Percentiles rank a stretch among this genome's conserved stretches.
Evolutionary conservation across 129 eudicot genomes (phyloP).

Genomic region (Apium graveolens): DNA sequence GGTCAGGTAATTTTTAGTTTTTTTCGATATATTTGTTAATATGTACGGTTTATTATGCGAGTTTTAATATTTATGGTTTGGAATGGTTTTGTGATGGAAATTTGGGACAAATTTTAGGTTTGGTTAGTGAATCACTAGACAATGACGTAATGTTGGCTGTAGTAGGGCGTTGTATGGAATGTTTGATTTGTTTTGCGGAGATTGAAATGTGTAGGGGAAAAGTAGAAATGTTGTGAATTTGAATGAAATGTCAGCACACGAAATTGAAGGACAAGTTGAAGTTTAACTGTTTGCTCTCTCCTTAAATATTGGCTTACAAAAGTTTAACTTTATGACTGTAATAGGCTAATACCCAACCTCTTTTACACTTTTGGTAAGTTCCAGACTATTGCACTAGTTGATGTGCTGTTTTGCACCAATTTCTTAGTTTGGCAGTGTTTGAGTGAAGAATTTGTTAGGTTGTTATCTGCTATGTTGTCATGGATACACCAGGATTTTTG

Average conservation of each 20-base stretch:
- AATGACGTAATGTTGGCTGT: no score
- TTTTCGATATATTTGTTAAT: background rate
- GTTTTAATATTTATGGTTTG: background rate
- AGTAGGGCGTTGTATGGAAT: background rate
- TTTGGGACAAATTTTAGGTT: no score
- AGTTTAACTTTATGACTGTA: background rate
- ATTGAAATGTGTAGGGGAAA: background rate
- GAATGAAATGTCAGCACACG: background rate
- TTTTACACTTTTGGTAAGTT: background rate
- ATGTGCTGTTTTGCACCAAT: background rate
- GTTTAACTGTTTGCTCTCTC: background rate
- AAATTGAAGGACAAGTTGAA: background rate
- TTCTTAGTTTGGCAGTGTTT: background rate
- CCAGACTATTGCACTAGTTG: background rate
- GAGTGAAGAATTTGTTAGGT: background rate
- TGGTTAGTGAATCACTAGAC: background rate
- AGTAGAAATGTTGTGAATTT: background rate
- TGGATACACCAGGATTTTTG: background rate
- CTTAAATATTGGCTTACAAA: background rate
- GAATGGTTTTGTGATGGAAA: background rate
- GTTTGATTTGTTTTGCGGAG: no score
- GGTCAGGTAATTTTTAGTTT: slow-evolving; percentile 58
- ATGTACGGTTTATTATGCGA: background rate
- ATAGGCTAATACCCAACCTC: background rate
- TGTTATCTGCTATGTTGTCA: background rate